Evolutionary conservation across 805 yeast species (phyloP), one percentile per base, ranked within the genome.

Genomic region (Priceomyces fermenticarens): DNA sequence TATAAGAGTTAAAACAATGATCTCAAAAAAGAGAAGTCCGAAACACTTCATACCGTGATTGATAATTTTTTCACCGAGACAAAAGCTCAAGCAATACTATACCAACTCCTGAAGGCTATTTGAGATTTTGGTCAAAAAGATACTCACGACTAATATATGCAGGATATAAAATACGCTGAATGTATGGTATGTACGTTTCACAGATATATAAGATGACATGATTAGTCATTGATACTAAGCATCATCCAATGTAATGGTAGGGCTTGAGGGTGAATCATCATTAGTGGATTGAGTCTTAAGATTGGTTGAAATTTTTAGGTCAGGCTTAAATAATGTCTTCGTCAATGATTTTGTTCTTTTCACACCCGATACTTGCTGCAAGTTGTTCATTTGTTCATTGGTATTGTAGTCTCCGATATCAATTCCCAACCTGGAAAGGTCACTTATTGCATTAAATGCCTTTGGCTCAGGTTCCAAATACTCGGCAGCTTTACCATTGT

Each of bases 181-280:
- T 25, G 23, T 27, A 26, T n/a, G n/a, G n/a, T n/a, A n/a, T n/a
- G n/a, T n/a, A n/a, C n/a, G n/a, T 26, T 25, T 12, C 32, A 40
- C 36, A 20, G 8, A 10, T 30, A 30, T 28, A 27, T 32, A 37
- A 10, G 26, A 34, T 30, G 14, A 30, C 15, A 34, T 38, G n/a
- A n/a, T n/a, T n/a, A n/a, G n/a, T n/a, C n/a, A n/a, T n/a, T n/a
- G n/a, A 36, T 41, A 57, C 29, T 52, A 55, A 12, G 58, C 52
- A 45, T 65, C 70, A 38, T 68, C 73, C 35, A 69, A 53, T 0
- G 73, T 68, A 30, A 69, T 69, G 2, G 67, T 61, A 2, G 74
- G 74, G 46, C 56, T 49, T 26, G 23, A 51, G 15, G 51, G 64
- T 30, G 13, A 36, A 10, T 25, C 30, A 3, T 20, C 30, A 37